phyloP scores from a whole-genome alignment of 352 stramenopile genomes.

The Lagenidium giganteum region DNA sequence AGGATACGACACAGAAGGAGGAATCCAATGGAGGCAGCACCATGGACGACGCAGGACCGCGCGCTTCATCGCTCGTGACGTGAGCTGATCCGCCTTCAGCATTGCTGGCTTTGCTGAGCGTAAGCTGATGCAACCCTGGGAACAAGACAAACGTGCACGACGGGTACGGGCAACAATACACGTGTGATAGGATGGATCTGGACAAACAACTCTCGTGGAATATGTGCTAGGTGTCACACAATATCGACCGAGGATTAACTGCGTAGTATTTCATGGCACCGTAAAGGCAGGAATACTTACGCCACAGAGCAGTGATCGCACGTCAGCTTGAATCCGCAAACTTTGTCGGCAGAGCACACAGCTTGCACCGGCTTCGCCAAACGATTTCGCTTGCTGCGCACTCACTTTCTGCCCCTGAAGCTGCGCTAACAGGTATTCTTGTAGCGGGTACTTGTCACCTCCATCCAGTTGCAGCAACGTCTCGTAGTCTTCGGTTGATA shows the following conservation, averaged over 20 bases:
- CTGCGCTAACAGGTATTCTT: constrained; percentile 62
- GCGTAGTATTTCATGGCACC: no score
- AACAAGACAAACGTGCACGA: constrained; percentile 49
- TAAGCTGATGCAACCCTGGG: constrained; percentile 43
- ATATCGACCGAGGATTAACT: not conserved
- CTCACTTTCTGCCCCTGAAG: constrained; percentile 36
- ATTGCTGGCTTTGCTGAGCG: constrained; percentile 3
- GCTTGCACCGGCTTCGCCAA: constrained; percentile 23
- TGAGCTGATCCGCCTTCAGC: not conserved
- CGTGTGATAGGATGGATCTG: constrained; percentile 57
- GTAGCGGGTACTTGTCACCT: constrained; percentile 47
- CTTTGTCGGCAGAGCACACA: constrained; percentile 62
- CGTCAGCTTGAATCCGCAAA: constrained; percentile 46
- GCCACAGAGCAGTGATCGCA: constrained; percentile 46
- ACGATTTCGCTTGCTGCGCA: constrained; percentile 44
- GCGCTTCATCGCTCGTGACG: not conserved
- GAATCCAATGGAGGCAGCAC: no score
- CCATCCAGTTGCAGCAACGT: constrained; percentile 67
- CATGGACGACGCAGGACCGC: not conserved
- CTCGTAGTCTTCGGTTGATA: constrained; percentile 85
- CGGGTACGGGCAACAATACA: constrained; percentile 47
- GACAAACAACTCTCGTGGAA: constrained; percentile 78
- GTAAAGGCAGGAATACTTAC: constrained; percentile 20
- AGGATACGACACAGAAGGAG: no score
- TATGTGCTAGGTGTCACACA: constrained; percentile 36